These are phyloP conservation scores for Peniophora sp. DNA, from an alignment of 1,284 basidiomycete species.

Conservation along the genomic window DNA sequence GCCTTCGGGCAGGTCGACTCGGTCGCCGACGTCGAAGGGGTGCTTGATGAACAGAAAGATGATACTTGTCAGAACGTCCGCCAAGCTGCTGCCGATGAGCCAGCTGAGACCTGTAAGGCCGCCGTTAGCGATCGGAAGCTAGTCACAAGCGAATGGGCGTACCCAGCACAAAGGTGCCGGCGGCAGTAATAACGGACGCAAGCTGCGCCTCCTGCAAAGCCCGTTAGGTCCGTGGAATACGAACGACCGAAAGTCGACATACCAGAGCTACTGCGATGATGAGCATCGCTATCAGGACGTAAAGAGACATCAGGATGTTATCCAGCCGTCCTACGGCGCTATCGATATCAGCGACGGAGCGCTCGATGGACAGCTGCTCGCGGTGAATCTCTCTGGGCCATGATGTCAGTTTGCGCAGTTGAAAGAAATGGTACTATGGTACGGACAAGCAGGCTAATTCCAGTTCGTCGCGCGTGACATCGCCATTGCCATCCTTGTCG, in stretches of 20 bases:
- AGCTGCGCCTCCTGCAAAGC: conserved; percentile 55
- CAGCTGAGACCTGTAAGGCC: conserved; percentile 61
- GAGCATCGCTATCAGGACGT: conserved; percentile 60
- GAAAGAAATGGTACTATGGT: not conserved
- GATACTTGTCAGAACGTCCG: conserved; percentile 69
- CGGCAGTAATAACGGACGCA: conserved; percentile 69
- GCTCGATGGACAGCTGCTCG: conserved; percentile 78
- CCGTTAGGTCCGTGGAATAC: not conserved
- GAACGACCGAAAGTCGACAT: conserved; percentile 21
- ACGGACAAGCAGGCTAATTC: conserved; percentile 67
- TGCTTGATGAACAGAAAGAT: conserved; percentile 86
- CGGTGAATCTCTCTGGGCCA: conserved; percentile 65
- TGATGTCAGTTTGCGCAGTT: not conserved
- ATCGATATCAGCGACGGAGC: conserved; percentile 87
- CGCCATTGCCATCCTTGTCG: conserved; percentile 81
- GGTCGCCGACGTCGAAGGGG: conserved; percentile 86
- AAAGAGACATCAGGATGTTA: conserved; percentile 64
- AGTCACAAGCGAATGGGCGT: conserved; percentile 11
- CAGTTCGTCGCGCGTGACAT: conserved; percentile 67
- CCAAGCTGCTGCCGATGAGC: conserved; percentile 73
- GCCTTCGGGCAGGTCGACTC: conserved; percentile 44
- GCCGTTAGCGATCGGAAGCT: not conserved
- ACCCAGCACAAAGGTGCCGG: conserved; percentile 79
- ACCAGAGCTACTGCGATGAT: conserved; percentile 70
- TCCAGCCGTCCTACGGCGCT: conserved; percentile 79